Conservation (phyloP, 257 asterid species). For the Coffea eugenioides region DNA sequence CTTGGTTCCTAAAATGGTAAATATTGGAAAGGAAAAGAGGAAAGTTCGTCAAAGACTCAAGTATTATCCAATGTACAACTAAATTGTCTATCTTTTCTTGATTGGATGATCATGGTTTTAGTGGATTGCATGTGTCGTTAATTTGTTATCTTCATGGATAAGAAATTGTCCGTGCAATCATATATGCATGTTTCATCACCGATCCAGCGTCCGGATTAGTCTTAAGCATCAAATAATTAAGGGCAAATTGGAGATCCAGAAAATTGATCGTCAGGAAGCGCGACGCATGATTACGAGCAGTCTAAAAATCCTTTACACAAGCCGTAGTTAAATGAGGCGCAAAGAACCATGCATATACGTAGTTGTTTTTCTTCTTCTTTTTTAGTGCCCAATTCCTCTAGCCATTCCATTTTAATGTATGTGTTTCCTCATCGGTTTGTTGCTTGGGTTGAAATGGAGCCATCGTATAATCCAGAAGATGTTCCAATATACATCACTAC, state of each 20-base stretch:
- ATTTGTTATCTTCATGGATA: constrained; percentile 35
- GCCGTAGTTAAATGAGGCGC: too few relatives aligned
- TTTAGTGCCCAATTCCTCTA: too few relatives aligned
- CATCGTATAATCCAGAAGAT: neutral
- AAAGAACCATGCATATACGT: too few relatives aligned
- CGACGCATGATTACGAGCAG: neutral
- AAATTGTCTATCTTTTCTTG: constrained; percentile 2
- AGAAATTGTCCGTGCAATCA: constrained; percentile 28
- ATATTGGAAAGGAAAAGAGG: constrained; percentile 13
- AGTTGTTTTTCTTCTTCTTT: too few relatives aligned
- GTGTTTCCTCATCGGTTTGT: neutral
- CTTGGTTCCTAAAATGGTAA: constrained; percentile 27
- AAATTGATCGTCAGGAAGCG: neutral
- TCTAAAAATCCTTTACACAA: too few relatives aligned
- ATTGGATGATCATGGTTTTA: constrained; percentile 33
- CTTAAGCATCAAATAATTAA: neutral
- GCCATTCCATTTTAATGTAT: too few relatives aligned
- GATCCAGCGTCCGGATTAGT: neutral
- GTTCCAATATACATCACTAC: neutral
- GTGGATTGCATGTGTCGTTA: constrained; percentile 42
- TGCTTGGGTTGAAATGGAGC: neutral
- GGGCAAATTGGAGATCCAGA: neutral
- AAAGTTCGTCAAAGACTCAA: constrained; percentile 11
- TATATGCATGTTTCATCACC: neutral
- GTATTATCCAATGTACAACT: neutral